These are phyloP conservation scores for Mycena epipterygia DNA, from an alignment of 768 basidiomycete genomes.

Conservation along the genomic window DNA sequence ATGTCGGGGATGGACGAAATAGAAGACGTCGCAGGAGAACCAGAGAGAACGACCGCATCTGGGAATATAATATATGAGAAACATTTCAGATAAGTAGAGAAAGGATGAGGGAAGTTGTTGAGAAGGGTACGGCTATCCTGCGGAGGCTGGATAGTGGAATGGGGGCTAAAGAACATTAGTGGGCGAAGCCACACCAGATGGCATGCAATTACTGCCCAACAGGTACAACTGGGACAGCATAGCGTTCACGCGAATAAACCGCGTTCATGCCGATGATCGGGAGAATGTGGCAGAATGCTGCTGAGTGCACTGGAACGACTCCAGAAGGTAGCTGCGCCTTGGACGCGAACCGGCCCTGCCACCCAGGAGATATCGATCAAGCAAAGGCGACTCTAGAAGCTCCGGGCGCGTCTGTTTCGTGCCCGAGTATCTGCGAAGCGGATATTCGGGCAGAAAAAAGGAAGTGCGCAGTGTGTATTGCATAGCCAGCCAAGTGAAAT, in stretches of 20 bases:
- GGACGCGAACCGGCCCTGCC: background rate
- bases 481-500: background rate
- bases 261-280: too few relatives aligned
- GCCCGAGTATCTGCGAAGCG: background rate
- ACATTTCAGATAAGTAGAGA: background rate
- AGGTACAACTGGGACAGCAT: too few relatives aligned
- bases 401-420: background rate
- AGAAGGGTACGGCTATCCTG: too few relatives aligned
- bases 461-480: too few relatives aligned
- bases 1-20: slow-evolving; percentile 68
- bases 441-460: background rate
- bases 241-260: too few relatives aligned
- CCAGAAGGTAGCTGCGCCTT: background rate
- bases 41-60: slow-evolving; percentile 91
- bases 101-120: background rate
- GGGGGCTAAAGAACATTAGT: too few relatives aligned
- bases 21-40: slow-evolving; percentile 85
- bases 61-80: background rate
- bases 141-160: too few relatives aligned
- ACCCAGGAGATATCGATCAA: background rate
- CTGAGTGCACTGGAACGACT: too few relatives aligned
- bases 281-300: too few relatives aligned
- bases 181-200: too few relatives aligned
- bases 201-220: too few relatives aligned
- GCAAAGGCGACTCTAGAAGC: background rate